Base-by-base conservation (phyloP, 1,284 basidiomycete species). In the Vanrija sp. region DNA sequence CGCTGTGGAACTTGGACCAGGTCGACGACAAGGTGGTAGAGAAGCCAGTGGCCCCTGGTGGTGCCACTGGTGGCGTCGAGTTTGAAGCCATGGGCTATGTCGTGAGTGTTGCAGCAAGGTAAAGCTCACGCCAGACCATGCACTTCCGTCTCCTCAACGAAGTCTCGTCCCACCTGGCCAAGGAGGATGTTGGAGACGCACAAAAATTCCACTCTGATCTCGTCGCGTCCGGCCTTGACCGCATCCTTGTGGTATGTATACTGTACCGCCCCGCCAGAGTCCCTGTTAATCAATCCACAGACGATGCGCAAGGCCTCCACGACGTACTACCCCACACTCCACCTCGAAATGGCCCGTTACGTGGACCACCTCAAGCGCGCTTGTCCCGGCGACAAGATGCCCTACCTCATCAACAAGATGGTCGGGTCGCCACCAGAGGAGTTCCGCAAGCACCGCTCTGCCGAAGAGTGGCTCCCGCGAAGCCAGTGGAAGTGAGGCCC, bases 1-100 rank as follows among this genome's bases (percentile, higher is more conserved):
- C 85, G 1, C 86, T 95, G 45, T 97, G 93, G 93, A 80, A 86
- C 16, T 78, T 94, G 25, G 77, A 81, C 6, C 86, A 92, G 64
- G 86, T 90, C 0, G 88, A 97, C 66, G 86, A 91, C 69, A 83
- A 79, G 2, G 83, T 84, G 53, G 90, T 94, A 5, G 91, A 93
- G 75, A 88, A 86, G 65, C 96, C 95, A 4, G 84, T 90, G 38
- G 95, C 96, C 3, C 95, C 96, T 0, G 91, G 92, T 7, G 95
- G 95, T 7, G 97, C 98, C 85, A 98, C 96, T 0, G 96, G 95
- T 8, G 95, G 96, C 10, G 96, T 98, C 10, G 95, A 98, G 72
- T 94, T 88, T 71, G 95, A 98, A 75, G 95, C 95, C 0, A 96
- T 98, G 87, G 83, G 83, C 15, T 98, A 98, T 74, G 85, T 95